Evolutionary conservation across 2,329 filamentous ascomycete genomes (phyloP), one percentile per base, ranked within the genome.

Genomic region (Fusarium haematococcum): DNA sequence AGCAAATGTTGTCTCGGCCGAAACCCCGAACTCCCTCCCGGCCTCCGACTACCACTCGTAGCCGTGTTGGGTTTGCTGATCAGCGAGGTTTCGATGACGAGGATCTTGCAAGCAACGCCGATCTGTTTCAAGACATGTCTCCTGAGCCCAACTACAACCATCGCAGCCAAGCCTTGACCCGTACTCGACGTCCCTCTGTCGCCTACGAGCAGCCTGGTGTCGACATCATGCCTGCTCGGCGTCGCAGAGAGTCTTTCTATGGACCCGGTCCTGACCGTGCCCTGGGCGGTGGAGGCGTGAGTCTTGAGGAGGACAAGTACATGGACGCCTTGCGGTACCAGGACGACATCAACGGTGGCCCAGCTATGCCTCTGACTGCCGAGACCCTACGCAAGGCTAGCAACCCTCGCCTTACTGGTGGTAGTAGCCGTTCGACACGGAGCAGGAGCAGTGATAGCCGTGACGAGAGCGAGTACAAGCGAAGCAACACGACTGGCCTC

Each of bases 401-500:
- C 71, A 86, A 84, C 54, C 71, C 71, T 77, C 80, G 78, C 63
- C 85, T 83, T 71, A 86, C 84, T 68, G 85, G 83, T 8, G 81
- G 83, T 25, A 90, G 86, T 83, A 90, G 87, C 78, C 86, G 86
- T 27, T 91, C 88, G 43, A 91, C 86, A 62, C 87, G 87, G 72
- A 91, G 88, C 84, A 91, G 87, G 71, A 91, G 88, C 84, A 91
- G 86, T 71, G 86, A 81, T 25, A 92, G 90, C 78, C 89, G 86
- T 50, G 91, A 92, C 75, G 90, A 92, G 67, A 92, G 90, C 80
- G 90, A 91, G 65, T 91, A 88, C 80, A 87, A 86, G 73, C 88
- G 88, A 71, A 91, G 90, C 63, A 89, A 88, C 32, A 90, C 90
- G 0, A 92, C 90, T 14, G 86, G 89, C 45, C 89, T 90, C 11